These are phyloP conservation scores for Inga leiocalycina DNA, from an alignment of 306 rosid species.

Conservation along the genomic window DNA sequence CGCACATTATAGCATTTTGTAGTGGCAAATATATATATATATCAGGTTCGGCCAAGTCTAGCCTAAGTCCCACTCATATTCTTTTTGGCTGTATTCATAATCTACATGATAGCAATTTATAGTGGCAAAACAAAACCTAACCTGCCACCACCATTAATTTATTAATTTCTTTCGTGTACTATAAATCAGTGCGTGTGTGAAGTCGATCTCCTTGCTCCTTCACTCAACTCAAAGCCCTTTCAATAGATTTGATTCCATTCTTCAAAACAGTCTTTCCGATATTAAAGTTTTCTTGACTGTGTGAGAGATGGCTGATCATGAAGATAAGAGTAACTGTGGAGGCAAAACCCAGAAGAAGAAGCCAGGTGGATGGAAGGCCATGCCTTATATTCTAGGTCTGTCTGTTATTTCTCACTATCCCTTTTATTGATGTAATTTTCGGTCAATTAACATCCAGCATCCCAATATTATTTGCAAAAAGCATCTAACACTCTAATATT, in stretches of 20 bases:
- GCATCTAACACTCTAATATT: too few relatives aligned
- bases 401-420: background rate
- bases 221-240: background rate
- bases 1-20: background rate
- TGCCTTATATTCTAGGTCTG: constrained; percentile 80
- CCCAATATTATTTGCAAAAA: too few relatives aligned
- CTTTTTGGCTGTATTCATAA: background rate
- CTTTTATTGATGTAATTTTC: background rate
- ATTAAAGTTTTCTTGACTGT: background rate
- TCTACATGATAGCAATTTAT: background rate
- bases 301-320: background rate
- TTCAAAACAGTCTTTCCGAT: background rate
- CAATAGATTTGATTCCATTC: background rate
- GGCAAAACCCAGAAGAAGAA: constrained; percentile 36
- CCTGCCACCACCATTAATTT: background rate
- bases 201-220: background rate
- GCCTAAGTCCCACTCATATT: background rate
- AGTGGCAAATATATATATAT: background rate
- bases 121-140: background rate
- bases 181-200: background rate
- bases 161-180: background rate
- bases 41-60: background rate
- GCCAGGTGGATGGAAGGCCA: constrained; percentile 88
- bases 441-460: too few relatives aligned
- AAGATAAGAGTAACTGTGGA: background rate